Conservation (phyloP, 257 asterid species). For the Nemophila menziesii region DNA sequence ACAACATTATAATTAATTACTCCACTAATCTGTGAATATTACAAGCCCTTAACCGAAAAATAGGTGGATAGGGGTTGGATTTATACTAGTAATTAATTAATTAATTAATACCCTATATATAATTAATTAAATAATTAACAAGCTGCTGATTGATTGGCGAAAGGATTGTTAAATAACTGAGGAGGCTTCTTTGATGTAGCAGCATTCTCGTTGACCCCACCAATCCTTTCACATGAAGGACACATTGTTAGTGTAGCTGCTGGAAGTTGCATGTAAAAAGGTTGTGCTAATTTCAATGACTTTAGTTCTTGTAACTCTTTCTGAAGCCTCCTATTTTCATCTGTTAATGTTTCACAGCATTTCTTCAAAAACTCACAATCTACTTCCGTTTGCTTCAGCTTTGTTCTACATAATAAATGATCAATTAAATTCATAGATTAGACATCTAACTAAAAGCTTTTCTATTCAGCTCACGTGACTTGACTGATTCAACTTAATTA, state of each 20-base stretch:
- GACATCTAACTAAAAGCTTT: too few species aligned
- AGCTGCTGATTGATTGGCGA: slow-evolving; percentile 45
- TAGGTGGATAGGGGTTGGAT: slow-evolving; percentile 20
- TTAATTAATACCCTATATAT: background rate
- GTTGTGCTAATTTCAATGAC: slow-evolving; percentile 58
- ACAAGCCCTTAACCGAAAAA: slow-evolving; percentile 33
- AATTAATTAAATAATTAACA: background rate
- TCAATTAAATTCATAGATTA: background rate
- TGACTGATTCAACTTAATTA: too few species aligned
- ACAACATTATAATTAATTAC: slow-evolving; percentile 13
- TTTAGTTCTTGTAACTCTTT: slow-evolving; percentile 83
- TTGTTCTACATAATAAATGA: slow-evolving; percentile 36
- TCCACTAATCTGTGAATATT: slow-evolving; percentile 17
- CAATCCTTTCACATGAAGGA: slow-evolving; percentile 64
- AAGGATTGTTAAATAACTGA: slow-evolving; percentile 42
- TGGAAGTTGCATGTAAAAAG: slow-evolving; percentile 72
- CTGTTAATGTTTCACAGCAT: slow-evolving; percentile 81
- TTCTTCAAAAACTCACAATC: slow-evolving; percentile 90
- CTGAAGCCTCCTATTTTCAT: slow-evolving; percentile 76
- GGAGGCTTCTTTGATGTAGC: slow-evolving; percentile 29
- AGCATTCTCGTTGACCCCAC: slow-evolving; percentile 23
- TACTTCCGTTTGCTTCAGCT: slow-evolving; percentile 93
- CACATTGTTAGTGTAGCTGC: slow-evolving; percentile 68
- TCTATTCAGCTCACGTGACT: too few species aligned
- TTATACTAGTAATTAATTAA: background rate